phyloP scores from a whole-genome alignment of 2,329 filamentous ascomycete species.

The Ophioceras dolichostomum region DNA sequence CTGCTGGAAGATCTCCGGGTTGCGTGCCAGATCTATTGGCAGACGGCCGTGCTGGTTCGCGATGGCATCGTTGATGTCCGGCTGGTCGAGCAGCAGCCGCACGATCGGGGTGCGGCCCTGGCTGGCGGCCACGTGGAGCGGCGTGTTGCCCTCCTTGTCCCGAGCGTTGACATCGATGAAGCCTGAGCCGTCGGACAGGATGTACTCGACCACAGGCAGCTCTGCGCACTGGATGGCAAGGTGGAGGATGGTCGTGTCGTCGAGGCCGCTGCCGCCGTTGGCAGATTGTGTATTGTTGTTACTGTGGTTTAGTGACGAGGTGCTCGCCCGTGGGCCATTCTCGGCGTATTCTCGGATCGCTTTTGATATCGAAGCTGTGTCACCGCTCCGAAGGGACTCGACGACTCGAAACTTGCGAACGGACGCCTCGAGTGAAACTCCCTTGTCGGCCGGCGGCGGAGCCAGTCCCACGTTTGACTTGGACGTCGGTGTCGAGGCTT shows the following conservation, averaged over 20 bases:
- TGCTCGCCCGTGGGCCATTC: conserved; percentile 39
- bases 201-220: conserved; percentile 81
- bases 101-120: conserved; percentile 75
- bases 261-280: conserved; percentile 35
- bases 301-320: conserved; percentile 42
- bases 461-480: conserved; percentile 14
- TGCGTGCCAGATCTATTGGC: conserved; percentile 79
- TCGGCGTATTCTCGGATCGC: conserved; percentile 60
- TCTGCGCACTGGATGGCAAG: conserved; percentile 94
- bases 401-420: conserved; percentile 91
- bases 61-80: conserved; percentile 77
- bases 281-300: too few relatives aligned
- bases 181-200: conserved; percentile 62
- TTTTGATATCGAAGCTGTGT: conserved; percentile 80
- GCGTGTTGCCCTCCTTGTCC: conserved; percentile 89
- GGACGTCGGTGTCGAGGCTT: conserved; percentile 19
- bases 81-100: conserved; percentile 68
- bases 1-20: conserved; percentile 89
- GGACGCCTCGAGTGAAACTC: conserved; percentile 70
- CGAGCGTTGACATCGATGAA: conserved; percentile 74
- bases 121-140: conserved; percentile 75
- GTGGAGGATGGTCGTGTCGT: conserved; percentile 85
- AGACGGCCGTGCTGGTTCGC: conserved; percentile 76
- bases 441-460: conserved; percentile 25
- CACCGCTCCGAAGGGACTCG: conserved; percentile 80